Conservation (phyloP, 1,284 basidiomycete genomes). For the Apiotrichum montevideense region DNA sequence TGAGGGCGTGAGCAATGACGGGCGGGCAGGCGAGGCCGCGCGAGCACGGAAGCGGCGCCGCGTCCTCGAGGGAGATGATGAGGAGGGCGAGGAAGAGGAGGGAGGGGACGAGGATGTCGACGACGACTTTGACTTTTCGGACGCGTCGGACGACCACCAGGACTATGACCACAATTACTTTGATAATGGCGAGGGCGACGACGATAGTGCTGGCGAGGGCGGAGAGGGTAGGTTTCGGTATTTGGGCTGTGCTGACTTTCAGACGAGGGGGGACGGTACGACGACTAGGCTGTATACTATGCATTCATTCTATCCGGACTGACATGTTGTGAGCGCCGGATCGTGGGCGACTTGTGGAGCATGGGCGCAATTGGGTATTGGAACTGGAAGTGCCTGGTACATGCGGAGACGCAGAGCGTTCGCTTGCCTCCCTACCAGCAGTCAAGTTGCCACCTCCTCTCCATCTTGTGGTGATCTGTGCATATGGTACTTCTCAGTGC, state of each 20-base stretch:
- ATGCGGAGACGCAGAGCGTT: too few species aligned
- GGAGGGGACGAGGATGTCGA: slow-evolving; percentile 16
- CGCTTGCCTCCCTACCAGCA: too few species aligned
- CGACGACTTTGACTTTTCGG: slow-evolving; percentile 40
- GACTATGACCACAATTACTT: slow-evolving; percentile 48
- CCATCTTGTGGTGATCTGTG: neutral
- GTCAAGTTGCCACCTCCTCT: too few species aligned
- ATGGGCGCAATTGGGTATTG: too few species aligned
- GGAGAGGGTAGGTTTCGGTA: slow-evolving; percentile 25
- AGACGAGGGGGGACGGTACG: slow-evolving; percentile 8
- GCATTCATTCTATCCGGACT: neutral
- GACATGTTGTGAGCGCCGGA: neutral
- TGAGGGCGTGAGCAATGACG: slow-evolving; percentile 17
- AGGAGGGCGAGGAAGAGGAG: slow-evolving; percentile 9
- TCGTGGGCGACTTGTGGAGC: too few species aligned
- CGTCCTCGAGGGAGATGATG: slow-evolving; percentile 10
- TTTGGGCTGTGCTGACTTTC: neutral
- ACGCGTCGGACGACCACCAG: slow-evolving; percentile 44
- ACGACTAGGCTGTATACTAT: slow-evolving; percentile 2
- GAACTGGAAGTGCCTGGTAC: too few species aligned
- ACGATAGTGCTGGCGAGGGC: slow-evolving; percentile 39
- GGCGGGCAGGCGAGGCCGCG: neutral
- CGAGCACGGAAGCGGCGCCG: slow-evolving; percentile 6
- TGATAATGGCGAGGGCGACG: slow-evolving; percentile 47
- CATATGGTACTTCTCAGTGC: neutral